Percentiles rank a stretch among this genome's conserved stretches.
Evolutionary conservation across 73 alveolate genomes (phyloP).

Genomic region (Paramecium caudatum): DNA sequence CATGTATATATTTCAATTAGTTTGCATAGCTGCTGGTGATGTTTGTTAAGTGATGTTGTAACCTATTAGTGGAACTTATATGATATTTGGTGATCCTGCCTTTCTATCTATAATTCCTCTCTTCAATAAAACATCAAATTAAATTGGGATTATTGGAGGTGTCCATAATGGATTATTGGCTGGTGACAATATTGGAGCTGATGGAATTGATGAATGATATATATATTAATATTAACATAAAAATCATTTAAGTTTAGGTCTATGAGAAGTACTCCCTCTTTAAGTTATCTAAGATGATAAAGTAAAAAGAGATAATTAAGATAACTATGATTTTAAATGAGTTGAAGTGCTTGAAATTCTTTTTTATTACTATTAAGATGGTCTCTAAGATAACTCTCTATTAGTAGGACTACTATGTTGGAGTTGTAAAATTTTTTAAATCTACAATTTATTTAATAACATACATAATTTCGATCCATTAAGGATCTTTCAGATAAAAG

Average conservation of each 20-base stretch:
- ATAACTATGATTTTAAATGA: slow-evolving; percentile 53
- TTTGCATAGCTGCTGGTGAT: neutral
- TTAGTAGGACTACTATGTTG: slow-evolving; percentile 49
- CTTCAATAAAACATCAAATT: neutral
- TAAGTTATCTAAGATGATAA: slow-evolving; percentile 41
- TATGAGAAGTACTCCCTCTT: slow-evolving; percentile 23
- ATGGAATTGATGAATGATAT: neutral
- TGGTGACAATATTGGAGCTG: neutral
- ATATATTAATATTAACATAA: neutral
- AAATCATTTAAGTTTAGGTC: slow-evolving; percentile 17
- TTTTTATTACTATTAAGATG: slow-evolving; percentile 2
- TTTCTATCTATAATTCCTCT: neutral
- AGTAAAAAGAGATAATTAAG: slow-evolving; percentile 40
- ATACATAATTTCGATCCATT: slow-evolving; percentile 54
- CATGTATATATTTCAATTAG: neutral
- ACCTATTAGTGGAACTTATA: neutral
- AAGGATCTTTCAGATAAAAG: slow-evolving; percentile 54
- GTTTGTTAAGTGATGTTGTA: neutral
- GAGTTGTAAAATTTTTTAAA: slow-evolving; percentile 25
- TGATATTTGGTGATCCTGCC: slow-evolving; percentile 18
- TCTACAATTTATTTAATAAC: slow-evolving; percentile 9
- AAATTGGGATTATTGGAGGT: neutral
- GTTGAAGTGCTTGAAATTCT: slow-evolving; percentile 70
- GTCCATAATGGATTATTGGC: neutral
- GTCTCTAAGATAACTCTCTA: slow-evolving; percentile 49